phyloP scores from a whole-genome alignment of 2,329 filamentous ascomycete genomes.

The Graphilbum ipis-grandicollis region DNA sequence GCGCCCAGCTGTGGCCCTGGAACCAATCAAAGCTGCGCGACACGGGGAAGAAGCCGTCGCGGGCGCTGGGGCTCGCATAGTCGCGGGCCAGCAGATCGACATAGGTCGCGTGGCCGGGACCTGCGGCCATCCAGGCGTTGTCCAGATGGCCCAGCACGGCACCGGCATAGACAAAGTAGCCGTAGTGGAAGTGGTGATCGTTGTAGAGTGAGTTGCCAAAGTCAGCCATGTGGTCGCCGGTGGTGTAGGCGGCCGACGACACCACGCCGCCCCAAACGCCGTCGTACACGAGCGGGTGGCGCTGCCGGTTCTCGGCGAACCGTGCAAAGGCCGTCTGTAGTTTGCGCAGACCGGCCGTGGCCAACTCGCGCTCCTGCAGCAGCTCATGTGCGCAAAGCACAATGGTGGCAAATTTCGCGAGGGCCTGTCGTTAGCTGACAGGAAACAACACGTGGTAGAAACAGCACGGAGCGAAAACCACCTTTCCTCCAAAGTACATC shows the following conservation, averaged over 20 bases:
- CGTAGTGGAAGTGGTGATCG: conserved; percentile 61
- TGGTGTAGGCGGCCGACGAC: conserved; percentile 55
- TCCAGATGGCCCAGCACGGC: conserved; percentile 71
- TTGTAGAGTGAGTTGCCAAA: conserved; percentile 86
- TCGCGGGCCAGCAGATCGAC: conserved; percentile 77
- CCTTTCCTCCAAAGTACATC: conserved; percentile 89
- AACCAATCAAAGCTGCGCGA: conserved; percentile 85
- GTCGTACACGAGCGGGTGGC: conserved; percentile 48
- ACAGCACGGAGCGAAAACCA: conserved; percentile 9
- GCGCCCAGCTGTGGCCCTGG: conserved; percentile 87
- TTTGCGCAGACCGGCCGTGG: conserved; percentile 37
- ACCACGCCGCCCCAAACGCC: conserved; percentile 66
- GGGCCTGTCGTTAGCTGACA: conserved; percentile 23
- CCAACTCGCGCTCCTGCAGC: conserved; percentile 37
- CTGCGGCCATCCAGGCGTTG: conserved; percentile 45
- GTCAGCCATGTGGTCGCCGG: conserved; percentile 52
- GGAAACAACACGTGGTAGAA: conserved; percentile 1
- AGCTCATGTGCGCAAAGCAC: conserved; percentile 49
- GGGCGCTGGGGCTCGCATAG: conserved; percentile 52
- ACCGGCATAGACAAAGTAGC: conserved; percentile 78
- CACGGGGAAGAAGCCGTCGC: conserved; percentile 64
- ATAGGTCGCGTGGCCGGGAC: conserved; percentile 49
- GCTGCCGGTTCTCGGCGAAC: conserved; percentile 51
- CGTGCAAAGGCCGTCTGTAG: conserved; percentile 49
- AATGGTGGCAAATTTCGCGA: conserved; percentile 60